Percentiles rank a stretch among this genome's conserved stretches.
phyloP scores from a whole-genome alignment of 2,329 filamentous ascomycete genomes.

The Hortaea werneckii region DNA sequence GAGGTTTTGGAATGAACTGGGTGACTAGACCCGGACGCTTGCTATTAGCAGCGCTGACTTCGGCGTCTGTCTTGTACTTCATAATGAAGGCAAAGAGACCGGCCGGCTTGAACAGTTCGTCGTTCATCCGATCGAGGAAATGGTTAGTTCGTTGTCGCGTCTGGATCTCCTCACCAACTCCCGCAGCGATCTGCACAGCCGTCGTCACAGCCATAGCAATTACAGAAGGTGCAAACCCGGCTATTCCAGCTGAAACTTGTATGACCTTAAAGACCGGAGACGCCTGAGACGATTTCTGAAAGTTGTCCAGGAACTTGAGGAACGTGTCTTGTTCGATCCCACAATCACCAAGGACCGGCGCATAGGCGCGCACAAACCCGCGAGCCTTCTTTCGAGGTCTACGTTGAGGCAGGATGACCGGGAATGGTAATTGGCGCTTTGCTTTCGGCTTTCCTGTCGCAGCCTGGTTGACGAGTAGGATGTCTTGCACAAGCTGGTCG shows the following conservation, averaged over 20 bases:
- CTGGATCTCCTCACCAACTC: constrained; percentile 33
- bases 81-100: constrained; percentile 48
- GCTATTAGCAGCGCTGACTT: constrained; percentile 1
- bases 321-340: constrained; percentile 42
- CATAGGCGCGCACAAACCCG: constrained; percentile 46
- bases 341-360: constrained; percentile 36
- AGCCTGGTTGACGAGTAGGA: constrained; percentile 7
- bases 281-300: constrained; percentile 35
- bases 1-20: constrained; percentile 9
- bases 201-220: constrained; percentile 35
- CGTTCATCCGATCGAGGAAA: constrained; percentile 48
- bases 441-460: neutral
- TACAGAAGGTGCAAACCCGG: constrained; percentile 30
- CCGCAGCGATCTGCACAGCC: constrained; percentile 34
- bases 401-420: constrained; percentile 44
- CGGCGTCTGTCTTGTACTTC: constrained; percentile 20
- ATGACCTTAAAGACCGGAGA: constrained; percentile 23
- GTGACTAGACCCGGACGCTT: constrained; percentile 1
- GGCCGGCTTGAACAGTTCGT: constrained; percentile 46
- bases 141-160: constrained; percentile 35
- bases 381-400: constrained; percentile 39
- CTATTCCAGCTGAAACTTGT: constrained; percentile 25
- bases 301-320: constrained; percentile 38
- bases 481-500: constrained; percentile 16
- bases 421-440: constrained; percentile 26